Conservation (phyloP, 345 rosid genomes). For the Citrus sinensis region DVS_A1.0 CM039162.1:21327001-21327500, state of each 20-base stretch:
- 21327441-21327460: constrained; percentile 40
- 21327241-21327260: background rate
- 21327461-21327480: constrained; percentile 42
- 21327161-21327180: background rate
- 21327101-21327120: constrained; percentile 2
- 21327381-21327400: constrained; percentile 39
- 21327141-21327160: background rate
- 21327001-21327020: background rate
- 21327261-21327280: background rate
- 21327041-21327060: constrained; percentile 24
- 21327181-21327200: constrained; percentile 12
- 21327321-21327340: constrained; percentile 17
- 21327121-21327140: background rate
- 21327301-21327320: background rate
- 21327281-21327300: background rate
- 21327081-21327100: constrained; percentile 22
- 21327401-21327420: constrained; percentile 14
- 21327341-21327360: constrained; percentile 20
- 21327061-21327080: background rate
- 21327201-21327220: background rate
- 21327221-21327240: background rate
- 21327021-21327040: background rate
- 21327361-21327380: constrained; percentile 9
- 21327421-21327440: constrained; percentile 37
- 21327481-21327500: constrained; percentile 24